Base-by-base conservation (phyloP, 2,329 filamentous ascomycete species). In the Clonostachys solani region DNA sequence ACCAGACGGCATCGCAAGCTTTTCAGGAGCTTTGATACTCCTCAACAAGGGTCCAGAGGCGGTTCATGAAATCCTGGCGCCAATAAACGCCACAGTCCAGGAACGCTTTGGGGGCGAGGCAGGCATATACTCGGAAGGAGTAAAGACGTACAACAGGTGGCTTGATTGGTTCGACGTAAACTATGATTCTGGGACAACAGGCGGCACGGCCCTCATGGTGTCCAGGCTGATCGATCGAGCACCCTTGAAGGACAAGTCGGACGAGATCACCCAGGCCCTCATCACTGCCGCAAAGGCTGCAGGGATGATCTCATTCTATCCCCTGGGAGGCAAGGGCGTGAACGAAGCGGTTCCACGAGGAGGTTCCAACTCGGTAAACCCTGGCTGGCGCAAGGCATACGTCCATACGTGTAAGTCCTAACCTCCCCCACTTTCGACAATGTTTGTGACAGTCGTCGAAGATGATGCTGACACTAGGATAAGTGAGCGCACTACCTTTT, bases 321-420 rank as follows among this genome's bases (percentile, higher is more conserved):
- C 76, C 4, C 68, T 79, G 0, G 61, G 65, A 3, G 74, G 75
- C 0, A 67, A 68, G 34, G 75, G 70, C 1, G 66, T 75, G 1
- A 58, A 63, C 0, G 55, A 76, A 40, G 74, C 71, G 3, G 57
- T 60, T 33, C 71, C 73, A 0, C 57, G 68, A 16, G 74, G 74
- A 0, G 73, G 72, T 0, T 60, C 68, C 40, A 72, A 74, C 33
- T 62, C 75, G 1, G 67, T 77, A 3, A 71, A 72, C 36, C 76
- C 77, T 0, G 73, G 74, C 0, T 83, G 77, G 76, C 65, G 78
- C 15, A 69, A 54, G 12, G 64, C 72, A 0, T 66, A 68, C 16
- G 57, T 71, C 4, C 72, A 74, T 44, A 52, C 62, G 0, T 52
- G 74, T 73, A 57, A 58, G 69, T 65, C 42, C 18, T 6, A 10